These are phyloP conservation scores for Oryza coarctata DNA, from an alignment of 176 grass and related monocot species.

Conservation along the genomic window DNA sequence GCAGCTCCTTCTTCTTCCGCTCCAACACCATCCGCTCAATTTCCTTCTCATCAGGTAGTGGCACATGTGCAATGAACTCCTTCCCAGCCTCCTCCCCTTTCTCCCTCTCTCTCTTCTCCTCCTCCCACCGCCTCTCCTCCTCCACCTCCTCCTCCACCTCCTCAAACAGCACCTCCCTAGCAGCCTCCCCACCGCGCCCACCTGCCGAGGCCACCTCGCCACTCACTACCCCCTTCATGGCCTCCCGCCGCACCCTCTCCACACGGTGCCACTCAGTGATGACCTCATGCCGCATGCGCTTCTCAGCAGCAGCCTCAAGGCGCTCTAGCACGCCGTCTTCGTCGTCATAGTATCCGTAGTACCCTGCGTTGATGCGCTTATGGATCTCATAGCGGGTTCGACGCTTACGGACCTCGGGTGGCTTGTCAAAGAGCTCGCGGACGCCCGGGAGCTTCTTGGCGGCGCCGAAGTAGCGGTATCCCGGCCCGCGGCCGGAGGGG, in stretches of 20 bases:
- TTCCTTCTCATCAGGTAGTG: constrained; percentile 84
- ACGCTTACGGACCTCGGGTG: constrained; percentile 73
- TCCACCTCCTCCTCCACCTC: constrained; percentile 94
- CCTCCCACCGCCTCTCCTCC: constrained; percentile 77
- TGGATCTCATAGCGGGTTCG: constrained; percentile 92
- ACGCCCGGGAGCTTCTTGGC: constrained; percentile 94
- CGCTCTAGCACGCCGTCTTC: constrained; percentile 91
- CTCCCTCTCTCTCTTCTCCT: constrained; percentile 63
- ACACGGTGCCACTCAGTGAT: constrained; percentile 70
- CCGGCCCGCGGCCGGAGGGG: constrained; percentile 77
- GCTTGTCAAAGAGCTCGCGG: constrained; percentile 94
- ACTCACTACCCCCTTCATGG: constrained; percentile 80
- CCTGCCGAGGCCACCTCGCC: constrained; percentile 68
- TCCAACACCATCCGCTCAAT: constrained; percentile 93
- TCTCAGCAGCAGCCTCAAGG: constrained; percentile 68
- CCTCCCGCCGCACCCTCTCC: constrained; percentile 70
- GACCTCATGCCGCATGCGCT: constrained; percentile 56
- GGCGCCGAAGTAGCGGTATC: constrained; percentile 95
- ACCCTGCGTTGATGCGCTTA: constrained; percentile 86
- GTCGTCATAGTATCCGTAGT: constrained; percentile 92
- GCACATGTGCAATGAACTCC: constrained; percentile 89
- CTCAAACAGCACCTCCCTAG: constrained; percentile 72
- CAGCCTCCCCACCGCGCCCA: constrained; percentile 38
- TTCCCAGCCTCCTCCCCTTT: constrained; percentile 50
- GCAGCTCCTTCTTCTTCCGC: constrained; percentile 90